Percentiles rank a stretch among this genome's conserved stretches.
Evolutionary conservation across 176 grass and related monocot genomes (phyloP).

Genomic region (Musa troglodytarum): DNA sequence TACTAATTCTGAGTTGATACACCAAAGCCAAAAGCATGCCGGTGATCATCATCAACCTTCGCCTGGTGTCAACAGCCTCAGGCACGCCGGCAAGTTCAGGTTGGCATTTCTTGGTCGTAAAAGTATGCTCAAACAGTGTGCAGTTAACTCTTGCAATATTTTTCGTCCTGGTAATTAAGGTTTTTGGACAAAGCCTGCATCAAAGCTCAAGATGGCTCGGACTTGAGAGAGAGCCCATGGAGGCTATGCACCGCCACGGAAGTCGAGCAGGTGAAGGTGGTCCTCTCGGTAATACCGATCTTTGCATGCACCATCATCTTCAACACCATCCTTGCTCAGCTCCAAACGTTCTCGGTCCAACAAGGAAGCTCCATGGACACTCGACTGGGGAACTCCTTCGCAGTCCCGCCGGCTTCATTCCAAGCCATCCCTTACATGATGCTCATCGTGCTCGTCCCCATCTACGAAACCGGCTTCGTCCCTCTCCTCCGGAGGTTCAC

Average conservation of each 20-base stretch:
- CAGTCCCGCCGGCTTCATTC: slow-evolving; percentile 58
- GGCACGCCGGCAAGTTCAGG: background rate
- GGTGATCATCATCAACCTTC: background rate
- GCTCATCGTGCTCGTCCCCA: slow-evolving; percentile 48
- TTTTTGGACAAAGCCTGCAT: slow-evolving; percentile 8
- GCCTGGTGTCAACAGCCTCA: background rate
- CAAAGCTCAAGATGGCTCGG: background rate
- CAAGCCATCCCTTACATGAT: slow-evolving; percentile 71
- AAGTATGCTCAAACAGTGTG: background rate
- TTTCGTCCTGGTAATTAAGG: background rate
- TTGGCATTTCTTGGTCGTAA: background rate
- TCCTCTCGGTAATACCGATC: slow-evolving; percentile 68
- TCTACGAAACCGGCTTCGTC: slow-evolving; percentile 58
- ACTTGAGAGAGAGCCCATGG: slow-evolving; percentile 44
- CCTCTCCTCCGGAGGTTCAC: slow-evolving; percentile 54
- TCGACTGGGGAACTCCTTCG: slow-evolving; percentile 34
- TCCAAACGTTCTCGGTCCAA: slow-evolving; percentile 88
- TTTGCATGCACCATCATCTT: slow-evolving; percentile 84
- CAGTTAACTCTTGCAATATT: background rate
- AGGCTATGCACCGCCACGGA: slow-evolving; percentile 47
- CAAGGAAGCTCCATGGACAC: slow-evolving; percentile 65
- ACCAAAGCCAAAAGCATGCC: background rate
- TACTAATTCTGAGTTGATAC: background rate
- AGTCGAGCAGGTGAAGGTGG: slow-evolving; percentile 73
- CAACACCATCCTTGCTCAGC: slow-evolving; percentile 81